Evolutionary conservation across 1,284 basidiomycete species (phyloP).

Genomic region (Omphalotus olearius): DNA sequence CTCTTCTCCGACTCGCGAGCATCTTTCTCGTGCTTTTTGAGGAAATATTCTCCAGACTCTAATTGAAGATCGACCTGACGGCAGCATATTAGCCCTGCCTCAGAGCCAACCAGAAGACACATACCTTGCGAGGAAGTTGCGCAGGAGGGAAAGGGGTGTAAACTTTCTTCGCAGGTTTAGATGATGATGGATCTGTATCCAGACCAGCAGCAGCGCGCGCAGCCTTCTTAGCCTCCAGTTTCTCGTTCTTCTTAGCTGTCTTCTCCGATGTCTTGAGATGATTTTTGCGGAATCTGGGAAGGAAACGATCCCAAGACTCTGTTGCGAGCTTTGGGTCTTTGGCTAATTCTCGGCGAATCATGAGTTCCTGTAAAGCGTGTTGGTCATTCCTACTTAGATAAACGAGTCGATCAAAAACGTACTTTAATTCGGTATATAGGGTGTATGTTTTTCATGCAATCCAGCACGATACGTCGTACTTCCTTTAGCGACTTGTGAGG

Average conservation of each 20-base stretch:
- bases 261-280: constrained; percentile 92
- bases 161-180: constrained; percentile 80
- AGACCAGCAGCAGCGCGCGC: constrained; percentile 60
- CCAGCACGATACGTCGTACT: constrained; percentile 90
- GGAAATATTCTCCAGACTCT: constrained; percentile 97
- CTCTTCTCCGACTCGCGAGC: constrained; percentile 58
- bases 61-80: constrained; percentile 85
- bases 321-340: constrained; percentile 95
- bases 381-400: constrained; percentile 9
- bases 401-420: constrained; percentile 12
- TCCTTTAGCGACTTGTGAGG: constrained; percentile 94
- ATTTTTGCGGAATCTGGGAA: constrained; percentile 93
- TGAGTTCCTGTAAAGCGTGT: constrained; percentile 72
- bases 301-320: constrained; percentile 97
- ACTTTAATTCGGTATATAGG: constrained; percentile 99
- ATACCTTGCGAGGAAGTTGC: constrained; percentile 87
- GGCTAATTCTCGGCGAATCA: constrained; percentile 97
- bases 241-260: constrained; percentile 82
- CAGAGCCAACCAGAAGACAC: neutral
- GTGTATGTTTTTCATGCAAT: constrained; percentile 99
- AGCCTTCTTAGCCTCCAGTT: constrained; percentile 48
- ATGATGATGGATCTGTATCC: constrained; percentile 31
- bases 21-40: constrained; percentile 83
- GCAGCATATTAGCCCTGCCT: neutral
- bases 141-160: constrained; percentile 99